Evolutionary conservation across 1,284 basidiomycete genomes (phyloP).

Genomic region (Puccinia sorghi): DNA sequence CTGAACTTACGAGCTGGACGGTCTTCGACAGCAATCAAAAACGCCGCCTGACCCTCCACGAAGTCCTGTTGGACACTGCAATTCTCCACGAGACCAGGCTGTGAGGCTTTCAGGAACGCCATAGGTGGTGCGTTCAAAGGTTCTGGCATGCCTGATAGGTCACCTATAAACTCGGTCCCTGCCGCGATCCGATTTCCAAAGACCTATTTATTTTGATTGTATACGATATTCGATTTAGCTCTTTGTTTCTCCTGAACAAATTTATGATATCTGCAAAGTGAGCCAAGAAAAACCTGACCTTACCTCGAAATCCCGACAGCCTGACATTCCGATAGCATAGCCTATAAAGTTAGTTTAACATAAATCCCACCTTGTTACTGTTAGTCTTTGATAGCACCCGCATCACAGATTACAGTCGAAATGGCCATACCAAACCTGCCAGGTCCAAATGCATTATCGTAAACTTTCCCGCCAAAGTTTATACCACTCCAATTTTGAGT

Average conservation of each 20-base stretch:
- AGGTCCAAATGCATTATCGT: constrained; percentile 48
- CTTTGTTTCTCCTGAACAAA: background rate
- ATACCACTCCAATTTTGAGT: constrained; percentile 5
- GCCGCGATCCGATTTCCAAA: constrained; percentile 30
- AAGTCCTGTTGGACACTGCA: constrained; percentile 42
- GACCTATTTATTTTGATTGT: background rate
- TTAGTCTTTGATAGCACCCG: background rate
- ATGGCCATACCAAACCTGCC: constrained; percentile 32
- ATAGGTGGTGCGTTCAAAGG: constrained; percentile 45
- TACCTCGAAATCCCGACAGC: constrained; percentile 33
- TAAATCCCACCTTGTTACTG: too few relatives aligned
- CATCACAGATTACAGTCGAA: background rate
- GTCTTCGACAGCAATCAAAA: constrained; percentile 44
- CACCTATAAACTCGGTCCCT: constrained; percentile 39
- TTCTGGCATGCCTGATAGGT: constrained; percentile 30
- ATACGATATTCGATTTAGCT: background rate
- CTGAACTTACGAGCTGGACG: constrained; percentile 32
- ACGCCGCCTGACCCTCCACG: constrained; percentile 21
- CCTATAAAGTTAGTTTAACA: background rate
- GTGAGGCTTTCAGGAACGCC: constrained; percentile 39
- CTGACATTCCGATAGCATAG: constrained; percentile 46
- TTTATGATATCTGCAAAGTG: background rate
- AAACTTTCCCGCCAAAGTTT: constrained; percentile 36
- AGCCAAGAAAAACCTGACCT: constrained; percentile 5
- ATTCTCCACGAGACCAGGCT: constrained; percentile 33